A percentile compares a stretch with the other conserved stretches of the same genome.
phyloP scores from a whole-genome alignment of 768 basidiomycete species.

The Pulveroboletus sp. region DNA sequence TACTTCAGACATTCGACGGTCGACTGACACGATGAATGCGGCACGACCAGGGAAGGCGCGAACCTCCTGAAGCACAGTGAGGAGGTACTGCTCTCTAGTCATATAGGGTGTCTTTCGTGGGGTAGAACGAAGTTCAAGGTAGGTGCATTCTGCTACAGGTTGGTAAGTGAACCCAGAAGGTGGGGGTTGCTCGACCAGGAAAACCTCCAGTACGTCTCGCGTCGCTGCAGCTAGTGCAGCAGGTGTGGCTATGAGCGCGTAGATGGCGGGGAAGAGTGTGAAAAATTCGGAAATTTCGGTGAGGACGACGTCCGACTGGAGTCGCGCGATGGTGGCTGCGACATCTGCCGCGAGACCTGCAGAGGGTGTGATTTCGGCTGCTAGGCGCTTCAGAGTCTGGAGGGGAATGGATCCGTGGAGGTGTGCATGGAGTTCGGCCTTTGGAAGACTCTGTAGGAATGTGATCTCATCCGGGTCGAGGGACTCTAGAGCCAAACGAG shows the following conservation, averaged over 20 bases:
- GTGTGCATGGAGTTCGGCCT: slow-evolving; percentile 85
- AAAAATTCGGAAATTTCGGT: slow-evolving; percentile 71
- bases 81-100: slow-evolving; percentile 57
- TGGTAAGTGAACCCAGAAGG: slow-evolving; percentile 29
- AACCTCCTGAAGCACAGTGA: slow-evolving; percentile 60
- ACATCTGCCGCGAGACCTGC: slow-evolving; percentile 34
- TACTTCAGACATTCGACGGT: slow-evolving; percentile 56
- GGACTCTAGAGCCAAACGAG: slow-evolving; percentile 50
- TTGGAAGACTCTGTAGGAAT: slow-evolving; percentile 64
- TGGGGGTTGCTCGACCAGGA: slow-evolving; percentile 39
- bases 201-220: slow-evolving; percentile 59
- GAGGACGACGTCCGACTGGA: slow-evolving; percentile 41
- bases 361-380: slow-evolving; percentile 34
- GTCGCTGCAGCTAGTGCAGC: slow-evolving; percentile 52
- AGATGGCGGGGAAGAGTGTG: slow-evolving; percentile 70
- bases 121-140: slow-evolving; percentile 82
- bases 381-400: slow-evolving; percentile 56
- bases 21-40: slow-evolving; percentile 71
- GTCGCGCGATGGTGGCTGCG: slow-evolving; percentile 39
- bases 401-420: slow-evolving; percentile 83
- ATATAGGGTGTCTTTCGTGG: slow-evolving; percentile 59
- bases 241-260: slow-evolving; percentile 67
- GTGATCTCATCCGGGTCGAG: slow-evolving; percentile 47
- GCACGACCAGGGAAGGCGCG: slow-evolving; percentile 53
- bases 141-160: slow-evolving; percentile 52